These are phyloP conservation scores for Phytophthora tentaculata DNA, from an alignment of 352 stramenopile genomes.

Conservation along the genomic window DNA sequence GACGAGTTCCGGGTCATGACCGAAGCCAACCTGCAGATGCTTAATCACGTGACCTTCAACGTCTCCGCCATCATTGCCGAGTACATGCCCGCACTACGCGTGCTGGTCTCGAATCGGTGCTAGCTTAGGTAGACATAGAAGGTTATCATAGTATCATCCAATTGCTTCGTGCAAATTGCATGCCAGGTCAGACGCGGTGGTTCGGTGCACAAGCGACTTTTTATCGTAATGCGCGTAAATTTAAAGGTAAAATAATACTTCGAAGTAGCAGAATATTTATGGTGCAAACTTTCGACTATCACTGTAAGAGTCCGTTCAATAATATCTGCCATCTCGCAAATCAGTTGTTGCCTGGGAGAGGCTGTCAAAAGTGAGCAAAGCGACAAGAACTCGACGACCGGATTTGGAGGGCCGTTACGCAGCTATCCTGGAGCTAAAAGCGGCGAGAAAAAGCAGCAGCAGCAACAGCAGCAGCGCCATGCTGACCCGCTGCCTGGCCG, in stretches of 20 bases:
- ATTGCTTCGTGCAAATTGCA: too few species aligned
- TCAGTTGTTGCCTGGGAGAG: slow-evolving; percentile 8
- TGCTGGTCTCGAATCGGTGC: slow-evolving; percentile 37
- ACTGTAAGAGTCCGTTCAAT: background rate
- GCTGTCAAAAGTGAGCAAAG: background rate
- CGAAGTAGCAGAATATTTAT: too few species aligned
- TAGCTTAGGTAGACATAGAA: background rate
- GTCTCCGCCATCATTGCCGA: slow-evolving; percentile 75
- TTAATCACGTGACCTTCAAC: slow-evolving; percentile 86
- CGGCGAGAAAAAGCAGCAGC: slow-evolving; percentile 8
- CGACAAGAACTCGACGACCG: slow-evolving; percentile 18
- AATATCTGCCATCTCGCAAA: background rate
- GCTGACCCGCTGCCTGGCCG: slow-evolving; percentile 38
- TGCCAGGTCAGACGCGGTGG: too few species aligned
- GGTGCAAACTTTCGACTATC: too few species aligned
- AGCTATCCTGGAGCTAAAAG: slow-evolving; percentile 39
- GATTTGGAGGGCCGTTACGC: slow-evolving; percentile 39
- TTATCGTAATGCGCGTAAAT: too few species aligned
- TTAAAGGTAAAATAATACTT: too few species aligned
- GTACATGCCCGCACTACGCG: slow-evolving; percentile 74
- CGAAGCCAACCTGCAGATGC: slow-evolving; percentile 71
- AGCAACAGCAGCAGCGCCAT: slow-evolving; percentile 22
- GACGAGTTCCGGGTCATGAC: slow-evolving; percentile 74
- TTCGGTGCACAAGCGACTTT: too few species aligned
- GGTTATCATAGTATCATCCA: too few species aligned